Evolutionary conservation across 2,329 filamentous ascomycete species (phyloP), one percentile per base, ranked within the genome.

Genomic region (Sporothrix pallida): DNA sequence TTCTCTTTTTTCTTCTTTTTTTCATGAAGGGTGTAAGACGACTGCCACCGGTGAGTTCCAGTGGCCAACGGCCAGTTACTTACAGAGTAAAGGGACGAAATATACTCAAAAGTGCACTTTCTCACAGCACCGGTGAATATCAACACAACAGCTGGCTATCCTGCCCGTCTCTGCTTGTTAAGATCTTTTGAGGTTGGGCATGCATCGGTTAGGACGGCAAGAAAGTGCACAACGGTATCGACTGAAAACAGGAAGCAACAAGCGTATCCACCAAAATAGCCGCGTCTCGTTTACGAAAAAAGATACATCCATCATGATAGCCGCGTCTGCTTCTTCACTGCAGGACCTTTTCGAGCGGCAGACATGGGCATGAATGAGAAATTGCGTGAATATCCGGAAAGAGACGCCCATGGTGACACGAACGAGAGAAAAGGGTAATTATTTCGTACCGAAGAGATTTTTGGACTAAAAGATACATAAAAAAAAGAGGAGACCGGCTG

Each of bases 401-500:
- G 46, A 68, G 37, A 23, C 46, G 46, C 65, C 15, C 2, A 23
- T 52, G 65, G 46, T 68, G 65, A 68, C 65, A 68, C 65, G 31
- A 68, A 67, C n/a, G 20, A 46, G 17, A 63, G 37, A 63, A 63
- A 44, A 20, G 42, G 10, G 37, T 23, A 46, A 48, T 8, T 23
- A 20, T n/a, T n/a, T 20, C 31, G 58, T 7, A 42, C 15, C 5
- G 20, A 26, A 7, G 2, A 12, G 3, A 13, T 3, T 7, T 46
- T 20, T 68, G 62, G 42, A 48, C 13, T 37, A 10, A 42, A 20
- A 23, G 20, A 44, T 12, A 20, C 60, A 37, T n/a, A 3, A n/a
- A 42, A 23, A 23, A 31, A 42, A 12, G 31, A 62, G 58, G 42
- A 46, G 23, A 37, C 31, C 31, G 31, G 7, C 12, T 15, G n/a